These are phyloP conservation scores for Acorus calamus DNA, from an alignment of 106 monocot genomes.

Conservation along the genomic window DNA sequence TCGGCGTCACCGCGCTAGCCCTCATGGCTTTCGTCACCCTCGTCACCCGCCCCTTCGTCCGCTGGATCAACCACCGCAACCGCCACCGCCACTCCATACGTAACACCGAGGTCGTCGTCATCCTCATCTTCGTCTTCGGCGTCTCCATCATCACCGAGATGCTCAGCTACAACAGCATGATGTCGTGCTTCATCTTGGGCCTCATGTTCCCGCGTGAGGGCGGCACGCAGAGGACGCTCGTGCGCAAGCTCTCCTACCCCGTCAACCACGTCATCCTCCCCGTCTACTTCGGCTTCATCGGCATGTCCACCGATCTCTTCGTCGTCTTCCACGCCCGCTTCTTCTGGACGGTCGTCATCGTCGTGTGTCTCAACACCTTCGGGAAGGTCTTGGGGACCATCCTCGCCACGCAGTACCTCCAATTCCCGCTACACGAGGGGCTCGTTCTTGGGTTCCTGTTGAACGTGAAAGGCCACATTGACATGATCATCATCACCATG, in stretches of 20 bases:
- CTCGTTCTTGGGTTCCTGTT: conserved; percentile 44
- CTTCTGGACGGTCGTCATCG: conserved; percentile 2
- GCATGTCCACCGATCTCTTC: conserved; percentile 19
- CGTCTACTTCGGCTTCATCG: conserved; percentile 39
- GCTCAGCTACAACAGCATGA: conserved; percentile 41
- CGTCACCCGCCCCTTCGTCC: background rate
- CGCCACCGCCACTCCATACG: conserved; percentile 21
- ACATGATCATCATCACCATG: conserved; percentile 33
- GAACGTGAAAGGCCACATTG: conserved; percentile 62
- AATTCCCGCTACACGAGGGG: conserved; percentile 25
- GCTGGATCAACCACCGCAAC: conserved; percentile 15
- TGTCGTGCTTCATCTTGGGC: conserved; percentile 47
- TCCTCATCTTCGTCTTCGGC: conserved; percentile 12
- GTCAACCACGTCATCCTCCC: conserved; percentile 44
- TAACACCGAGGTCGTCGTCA: conserved; percentile 4
- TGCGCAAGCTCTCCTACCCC: conserved; percentile 23
- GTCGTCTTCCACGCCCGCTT: background rate
- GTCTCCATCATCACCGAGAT: conserved; percentile 25
- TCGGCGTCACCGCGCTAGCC: background rate
- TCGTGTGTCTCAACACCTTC: conserved; percentile 16
- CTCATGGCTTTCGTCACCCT: background rate
- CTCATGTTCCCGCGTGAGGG: conserved; percentile 48
- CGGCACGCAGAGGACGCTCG: conserved; percentile 33
- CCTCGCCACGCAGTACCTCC: conserved; percentile 18
- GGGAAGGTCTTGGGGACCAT: conserved; percentile 58